Conservation (phyloP, 179 eudicot species). For the Beta lomatogona region DNA sequence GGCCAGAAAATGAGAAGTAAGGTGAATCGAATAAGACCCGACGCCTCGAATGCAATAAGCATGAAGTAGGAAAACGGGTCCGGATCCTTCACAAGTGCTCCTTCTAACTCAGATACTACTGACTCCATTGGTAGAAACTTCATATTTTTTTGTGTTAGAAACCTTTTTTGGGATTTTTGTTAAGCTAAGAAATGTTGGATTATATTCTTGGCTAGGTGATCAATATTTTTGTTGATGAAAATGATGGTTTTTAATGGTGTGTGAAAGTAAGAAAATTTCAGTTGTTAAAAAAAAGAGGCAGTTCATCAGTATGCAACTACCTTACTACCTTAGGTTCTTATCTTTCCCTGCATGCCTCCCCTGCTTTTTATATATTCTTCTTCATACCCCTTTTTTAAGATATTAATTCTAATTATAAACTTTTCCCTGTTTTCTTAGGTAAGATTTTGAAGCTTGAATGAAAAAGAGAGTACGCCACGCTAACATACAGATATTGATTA, state of each 20-base stretch:
- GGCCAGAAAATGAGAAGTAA: constrained; percentile 72
- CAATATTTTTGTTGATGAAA: constrained; percentile 1
- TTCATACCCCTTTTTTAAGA: not conserved
- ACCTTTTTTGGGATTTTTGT: not conserved
- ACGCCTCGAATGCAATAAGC: constrained; percentile 92
- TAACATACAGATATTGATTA: constrained; percentile 43
- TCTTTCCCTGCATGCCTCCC: constrained; percentile 12
- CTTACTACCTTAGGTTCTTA: constrained; percentile 5
- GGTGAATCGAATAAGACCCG: constrained; percentile 73
- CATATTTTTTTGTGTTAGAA: not conserved
- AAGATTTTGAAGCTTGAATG: constrained; percentile 28
- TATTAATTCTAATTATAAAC: not conserved
- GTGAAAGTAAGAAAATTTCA: constrained; percentile 8
- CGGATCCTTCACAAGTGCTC: constrained; percentile 58
- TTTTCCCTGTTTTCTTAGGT: constrained; percentile 24
- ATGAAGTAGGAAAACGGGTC: constrained; percentile 88
- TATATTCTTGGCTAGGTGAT: not conserved
- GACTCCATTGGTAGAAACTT: constrained; percentile 42
- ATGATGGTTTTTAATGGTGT: constrained; percentile 13
- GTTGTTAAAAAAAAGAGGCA: constrained; percentile 26
- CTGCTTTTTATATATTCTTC: constrained; percentile 30
- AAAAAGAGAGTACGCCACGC: constrained; percentile 43
- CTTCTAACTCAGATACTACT: constrained; percentile 79
- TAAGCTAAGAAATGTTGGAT: not conserved
- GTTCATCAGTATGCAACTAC: constrained; percentile 76